phyloP scores from a whole-genome alignment of 2,329 filamentous ascomycete genomes.

The Alternaria infectoria region DNA sequence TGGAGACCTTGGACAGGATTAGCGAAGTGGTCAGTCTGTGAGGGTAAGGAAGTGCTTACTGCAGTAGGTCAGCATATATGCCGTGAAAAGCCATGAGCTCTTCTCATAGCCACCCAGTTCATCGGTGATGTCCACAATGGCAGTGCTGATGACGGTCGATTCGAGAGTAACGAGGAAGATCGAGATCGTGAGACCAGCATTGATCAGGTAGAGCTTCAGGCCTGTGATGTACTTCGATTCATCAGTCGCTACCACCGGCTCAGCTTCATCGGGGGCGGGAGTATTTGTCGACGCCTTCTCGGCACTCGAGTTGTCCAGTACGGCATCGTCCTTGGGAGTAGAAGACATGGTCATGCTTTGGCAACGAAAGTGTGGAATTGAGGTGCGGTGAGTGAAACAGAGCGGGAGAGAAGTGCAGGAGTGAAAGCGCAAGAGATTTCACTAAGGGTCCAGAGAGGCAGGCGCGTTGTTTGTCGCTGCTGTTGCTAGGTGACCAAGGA shows the following conservation, averaged over 20 bases:
- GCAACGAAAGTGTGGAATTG: neutral
- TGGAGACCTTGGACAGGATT: neutral
- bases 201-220: conserved; percentile 2
- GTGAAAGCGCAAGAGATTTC: neutral
- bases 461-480: neutral
- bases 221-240: conserved; percentile 3
- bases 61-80: conserved; percentile 45
- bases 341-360: neutral
- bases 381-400: neutral
- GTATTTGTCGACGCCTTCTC: neutral
- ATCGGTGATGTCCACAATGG: conserved; percentile 44
- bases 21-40: neutral
- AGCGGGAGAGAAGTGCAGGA: neutral
- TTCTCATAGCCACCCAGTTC: conserved; percentile 40
- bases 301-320: neutral
- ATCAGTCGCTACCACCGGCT: neutral
- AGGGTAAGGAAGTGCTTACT: conserved; percentile 20
- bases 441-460: neutral
- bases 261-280: neutral
- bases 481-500: neutral
- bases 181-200: neutral
- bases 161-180: conserved; percentile 34
- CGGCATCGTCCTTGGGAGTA: neutral
- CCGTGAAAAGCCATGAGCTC: conserved; percentile 46
- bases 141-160: conserved; percentile 45